Conservation (phyloP, 345 rosid genomes). For the Litchi chinensis region DNA sequence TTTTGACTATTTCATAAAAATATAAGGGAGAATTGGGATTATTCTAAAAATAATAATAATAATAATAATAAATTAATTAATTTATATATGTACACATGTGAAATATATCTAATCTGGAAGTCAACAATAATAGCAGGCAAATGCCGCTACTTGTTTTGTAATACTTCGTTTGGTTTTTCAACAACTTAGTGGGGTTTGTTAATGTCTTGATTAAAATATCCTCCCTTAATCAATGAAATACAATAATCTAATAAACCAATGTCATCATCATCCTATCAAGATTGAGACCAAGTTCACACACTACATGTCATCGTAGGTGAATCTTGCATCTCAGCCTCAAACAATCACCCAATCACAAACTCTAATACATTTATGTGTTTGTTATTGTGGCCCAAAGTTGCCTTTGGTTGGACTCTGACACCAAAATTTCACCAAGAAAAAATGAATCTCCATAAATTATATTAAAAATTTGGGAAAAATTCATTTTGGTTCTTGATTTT, state of each 20-base stretch:
- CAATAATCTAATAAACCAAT: background rate
- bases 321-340: background rate
- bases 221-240: background rate
- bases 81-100: too few species aligned
- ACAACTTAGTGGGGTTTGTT: slow-evolving; percentile 7
- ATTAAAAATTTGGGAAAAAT: too few species aligned
- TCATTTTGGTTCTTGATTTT: too few species aligned
- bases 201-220: background rate
- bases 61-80: too few species aligned
- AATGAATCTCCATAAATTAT: too few species aligned
- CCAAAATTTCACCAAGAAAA: background rate
- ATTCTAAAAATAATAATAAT: too few species aligned
- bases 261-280: background rate
- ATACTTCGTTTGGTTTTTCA: background rate
- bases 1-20: too few species aligned
- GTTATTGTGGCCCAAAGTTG: too few species aligned
- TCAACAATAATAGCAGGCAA: background rate
- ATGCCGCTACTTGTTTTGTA: background rate
- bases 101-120: background rate
- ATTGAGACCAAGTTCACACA: background rate
- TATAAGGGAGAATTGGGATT: too few species aligned
- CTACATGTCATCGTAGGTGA: background rate
- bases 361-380: background rate
- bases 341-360: background rate
- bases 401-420: background rate